Conservation (phyloP, 2,329 filamentous ascomycete genomes). For the Rhinocladiella mackenziei region DNA sequence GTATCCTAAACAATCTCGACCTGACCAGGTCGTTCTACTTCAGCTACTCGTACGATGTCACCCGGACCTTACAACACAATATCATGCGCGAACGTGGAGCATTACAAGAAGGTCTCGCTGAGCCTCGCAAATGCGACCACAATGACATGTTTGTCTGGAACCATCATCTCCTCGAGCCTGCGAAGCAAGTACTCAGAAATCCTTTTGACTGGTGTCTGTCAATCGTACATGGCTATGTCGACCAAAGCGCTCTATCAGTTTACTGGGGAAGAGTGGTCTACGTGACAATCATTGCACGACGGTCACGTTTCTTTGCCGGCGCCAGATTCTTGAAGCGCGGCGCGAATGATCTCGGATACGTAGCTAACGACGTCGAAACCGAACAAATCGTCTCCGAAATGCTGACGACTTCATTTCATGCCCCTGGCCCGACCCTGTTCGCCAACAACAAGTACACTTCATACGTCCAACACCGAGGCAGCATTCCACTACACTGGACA, state of each 20-base stretch:
- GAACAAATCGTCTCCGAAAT: constrained; percentile 97
- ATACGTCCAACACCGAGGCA: constrained; percentile 93
- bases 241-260: constrained; percentile 78
- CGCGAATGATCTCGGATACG: constrained; percentile 88
- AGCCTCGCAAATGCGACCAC: constrained; percentile 60
- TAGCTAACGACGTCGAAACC: constrained; percentile 97
- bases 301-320: constrained; percentile 89
- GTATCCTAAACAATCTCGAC: constrained; percentile 86
- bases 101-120: constrained; percentile 60
- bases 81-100: constrained; percentile 74
- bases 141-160: constrained; percentile 99
- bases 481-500: constrained; percentile 95
- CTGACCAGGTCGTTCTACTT: constrained; percentile 93
- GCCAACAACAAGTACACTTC: constrained; percentile 90
- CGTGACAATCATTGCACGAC: constrained; percentile 86
- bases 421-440: constrained; percentile 77
- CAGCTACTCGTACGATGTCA: constrained; percentile 97
- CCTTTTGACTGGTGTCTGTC: constrained; percentile 95
- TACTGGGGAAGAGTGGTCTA: constrained; percentile 79
- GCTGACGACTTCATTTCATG: constrained; percentile 90
- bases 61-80: constrained; percentile 85
- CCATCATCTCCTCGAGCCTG: constrained; percentile 77
- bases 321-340: constrained; percentile 92
- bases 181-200: constrained; percentile 64
- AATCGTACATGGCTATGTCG: constrained; percentile 92